A percentile compares a stretch with the other conserved stretches of the same genome.
Conservation (phyloP, 2,329 filamentous ascomycete genomes). For the Colletotrichum zoysiae region DNA sequence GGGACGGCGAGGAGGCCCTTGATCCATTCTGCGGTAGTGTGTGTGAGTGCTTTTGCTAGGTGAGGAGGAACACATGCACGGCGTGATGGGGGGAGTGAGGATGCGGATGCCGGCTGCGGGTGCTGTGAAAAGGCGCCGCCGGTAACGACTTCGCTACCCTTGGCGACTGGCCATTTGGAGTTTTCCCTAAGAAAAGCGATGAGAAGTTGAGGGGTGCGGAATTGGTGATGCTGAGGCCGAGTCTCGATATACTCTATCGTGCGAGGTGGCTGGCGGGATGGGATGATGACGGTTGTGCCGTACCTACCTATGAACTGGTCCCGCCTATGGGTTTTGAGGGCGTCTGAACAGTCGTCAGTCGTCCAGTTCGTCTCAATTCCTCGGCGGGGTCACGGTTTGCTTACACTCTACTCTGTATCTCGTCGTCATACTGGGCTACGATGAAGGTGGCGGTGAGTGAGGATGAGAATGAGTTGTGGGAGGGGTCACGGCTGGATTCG, state of each 20-base stretch:
- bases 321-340: constrained; percentile 84
- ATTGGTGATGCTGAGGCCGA: neutral
- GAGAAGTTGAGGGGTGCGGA: rapidly evolving
- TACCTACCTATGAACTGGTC: constrained; percentile 88
- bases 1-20: constrained; percentile 94
- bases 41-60: constrained; percentile 14
- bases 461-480: neutral
- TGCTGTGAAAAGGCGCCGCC: constrained; percentile 1
- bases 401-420: constrained; percentile 81
- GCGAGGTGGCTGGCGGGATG: neutral
- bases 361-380: neutral
- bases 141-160: neutral
- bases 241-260: neutral
- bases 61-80: neutral
- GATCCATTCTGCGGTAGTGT: constrained; percentile 81
- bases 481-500: neutral
- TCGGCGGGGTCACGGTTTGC: constrained; percentile 48
- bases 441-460: neutral
- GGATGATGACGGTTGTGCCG: neutral
- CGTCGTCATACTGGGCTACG: constrained; percentile 64
- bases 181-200: too few species aligned
- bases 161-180: neutral
- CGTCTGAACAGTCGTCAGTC: constrained; percentile 58
- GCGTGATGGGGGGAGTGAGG: neutral
- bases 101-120: constrained; percentile 17